These are phyloP conservation scores for Talaromyces sp. DNA, from an alignment of 2,329 filamentous ascomycete genomes.

Conservation along the genomic window DNA sequence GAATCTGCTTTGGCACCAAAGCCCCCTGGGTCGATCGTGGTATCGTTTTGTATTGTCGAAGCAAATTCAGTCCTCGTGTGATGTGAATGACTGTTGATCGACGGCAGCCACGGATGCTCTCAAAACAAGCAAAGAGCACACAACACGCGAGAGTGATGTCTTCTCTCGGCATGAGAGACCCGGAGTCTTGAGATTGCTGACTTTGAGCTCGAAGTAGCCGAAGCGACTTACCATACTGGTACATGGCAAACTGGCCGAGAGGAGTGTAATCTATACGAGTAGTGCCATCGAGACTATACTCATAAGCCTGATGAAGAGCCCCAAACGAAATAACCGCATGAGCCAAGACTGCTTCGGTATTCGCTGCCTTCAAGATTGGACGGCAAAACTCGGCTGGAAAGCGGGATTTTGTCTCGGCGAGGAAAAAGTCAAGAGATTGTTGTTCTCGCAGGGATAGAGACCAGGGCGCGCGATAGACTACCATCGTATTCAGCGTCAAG, in stretches of 20 bases:
- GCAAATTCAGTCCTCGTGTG: not conserved
- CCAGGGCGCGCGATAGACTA: not conserved
- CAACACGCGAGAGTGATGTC: not conserved
- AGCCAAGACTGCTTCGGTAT: not conserved
- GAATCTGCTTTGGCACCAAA: not conserved
- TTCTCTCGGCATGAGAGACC: not conserved
- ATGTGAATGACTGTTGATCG: not conserved
- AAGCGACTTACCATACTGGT: not conserved
- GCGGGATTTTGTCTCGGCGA: not conserved
- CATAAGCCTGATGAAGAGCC: not conserved
- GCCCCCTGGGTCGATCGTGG: not conserved
- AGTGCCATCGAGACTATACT: not conserved
- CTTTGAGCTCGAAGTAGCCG: not conserved
- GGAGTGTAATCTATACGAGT: not conserved
- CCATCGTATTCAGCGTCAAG: not conserved
- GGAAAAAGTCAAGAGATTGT: not conserved
- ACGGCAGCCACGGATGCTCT: not conserved
- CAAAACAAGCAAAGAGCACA: not conserved
- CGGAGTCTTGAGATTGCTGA: not conserved
- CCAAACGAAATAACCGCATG: not conserved
- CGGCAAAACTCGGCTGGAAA: not conserved
- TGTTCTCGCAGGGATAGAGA: not conserved
- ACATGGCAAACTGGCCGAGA: not conserved
- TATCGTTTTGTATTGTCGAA: not conserved
- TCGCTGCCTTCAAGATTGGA: not conserved